These are phyloP conservation scores for Globisporangium carolinianum DNA, from an alignment of 352 stramenopile genomes.

Conservation along the genomic window DNA sequence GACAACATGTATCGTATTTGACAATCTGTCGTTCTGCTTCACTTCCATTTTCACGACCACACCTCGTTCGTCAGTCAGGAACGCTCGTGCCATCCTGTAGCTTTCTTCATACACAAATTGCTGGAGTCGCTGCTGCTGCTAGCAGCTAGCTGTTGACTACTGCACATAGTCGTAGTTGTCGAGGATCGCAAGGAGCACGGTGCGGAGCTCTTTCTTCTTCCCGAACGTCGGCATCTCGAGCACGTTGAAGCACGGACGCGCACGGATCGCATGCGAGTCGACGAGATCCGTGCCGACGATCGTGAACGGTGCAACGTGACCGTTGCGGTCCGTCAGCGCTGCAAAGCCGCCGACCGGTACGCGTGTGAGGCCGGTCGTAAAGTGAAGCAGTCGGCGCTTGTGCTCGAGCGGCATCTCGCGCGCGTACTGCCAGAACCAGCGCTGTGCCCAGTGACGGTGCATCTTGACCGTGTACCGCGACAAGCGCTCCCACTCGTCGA, in stretches of 20 bases:
- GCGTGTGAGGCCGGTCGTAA: conserved; percentile 8
- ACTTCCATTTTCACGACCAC: too few species aligned
- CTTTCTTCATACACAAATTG: too few species aligned
- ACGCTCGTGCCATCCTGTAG: too few species aligned
- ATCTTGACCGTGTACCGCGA: too few species aligned
- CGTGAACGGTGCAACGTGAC: conserved; percentile 6
- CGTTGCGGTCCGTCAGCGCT: conserved; percentile 5
- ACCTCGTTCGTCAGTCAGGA: too few species aligned
- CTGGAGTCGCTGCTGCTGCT: too few species aligned
- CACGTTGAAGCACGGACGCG: conserved; percentile 58
- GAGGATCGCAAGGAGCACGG: conserved; percentile 25
- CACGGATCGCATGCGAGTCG: not conserved
- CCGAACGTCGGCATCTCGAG: conserved; percentile 89
- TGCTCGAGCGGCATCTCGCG: conserved; percentile 1
- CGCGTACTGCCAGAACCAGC: too few species aligned
- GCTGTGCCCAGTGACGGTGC: too few species aligned
- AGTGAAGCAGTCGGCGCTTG: conserved; percentile 20
- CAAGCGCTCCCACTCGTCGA: too few species aligned
- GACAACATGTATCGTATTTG: too few species aligned
- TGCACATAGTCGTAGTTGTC: conserved; percentile 19
- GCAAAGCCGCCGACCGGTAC: conserved; percentile 7
- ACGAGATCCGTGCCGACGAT: not conserved
- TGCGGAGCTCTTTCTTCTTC: conserved; percentile 10
- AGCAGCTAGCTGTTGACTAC: too few species aligned
- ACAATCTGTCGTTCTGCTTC: too few species aligned